phyloP scores from a whole-genome alignment of 2,329 filamentous ascomycete species.

The Alternaria arbusti region DNA sequence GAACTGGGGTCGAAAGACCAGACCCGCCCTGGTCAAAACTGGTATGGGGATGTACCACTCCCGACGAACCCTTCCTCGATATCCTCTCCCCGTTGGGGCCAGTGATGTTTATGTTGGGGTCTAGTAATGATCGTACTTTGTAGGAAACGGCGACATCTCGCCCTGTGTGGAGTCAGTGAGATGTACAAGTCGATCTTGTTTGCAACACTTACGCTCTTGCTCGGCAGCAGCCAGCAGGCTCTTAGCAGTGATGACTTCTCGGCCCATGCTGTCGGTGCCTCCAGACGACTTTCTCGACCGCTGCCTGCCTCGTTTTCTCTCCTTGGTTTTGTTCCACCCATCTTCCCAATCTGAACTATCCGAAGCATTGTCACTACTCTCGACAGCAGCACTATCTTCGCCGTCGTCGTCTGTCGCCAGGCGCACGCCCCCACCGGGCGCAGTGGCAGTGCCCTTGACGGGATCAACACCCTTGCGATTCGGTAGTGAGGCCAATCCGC shows the following conservation, averaged over 20 bases:
- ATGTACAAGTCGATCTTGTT: background rate
- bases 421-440: slow-evolving; percentile 60
- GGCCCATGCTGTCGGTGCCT: slow-evolving; percentile 44
- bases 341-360: slow-evolving; percentile 70
- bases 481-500: slow-evolving; percentile 65
- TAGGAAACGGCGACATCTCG: slow-evolving; percentile 60
- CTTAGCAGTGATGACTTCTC: slow-evolving; percentile 54
- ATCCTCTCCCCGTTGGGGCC: slow-evolving; percentile 66
- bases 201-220: slow-evolving; percentile 70
- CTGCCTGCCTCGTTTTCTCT: slow-evolving; percentile 49
- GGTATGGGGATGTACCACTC: slow-evolving; percentile 77
- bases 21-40: slow-evolving; percentile 78
- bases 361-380: slow-evolving; percentile 69
- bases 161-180: slow-evolving; percentile 41
- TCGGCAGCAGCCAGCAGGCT: slow-evolving; percentile 77
- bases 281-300: slow-evolving; percentile 43
- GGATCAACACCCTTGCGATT: slow-evolving; percentile 57
- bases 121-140: slow-evolving; percentile 68
- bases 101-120: slow-evolving; percentile 71
- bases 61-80: slow-evolving; percentile 55
- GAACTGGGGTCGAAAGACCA: slow-evolving; percentile 66
- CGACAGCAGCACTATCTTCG: slow-evolving; percentile 66
- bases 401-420: slow-evolving; percentile 55
- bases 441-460: slow-evolving; percentile 49
- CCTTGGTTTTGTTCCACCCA: slow-evolving; percentile 48